Evolutionary conservation across 179 eudicot species (phyloP), one percentile per base, ranked within the genome.

Genomic region (Camellia oleifera): DNA sequence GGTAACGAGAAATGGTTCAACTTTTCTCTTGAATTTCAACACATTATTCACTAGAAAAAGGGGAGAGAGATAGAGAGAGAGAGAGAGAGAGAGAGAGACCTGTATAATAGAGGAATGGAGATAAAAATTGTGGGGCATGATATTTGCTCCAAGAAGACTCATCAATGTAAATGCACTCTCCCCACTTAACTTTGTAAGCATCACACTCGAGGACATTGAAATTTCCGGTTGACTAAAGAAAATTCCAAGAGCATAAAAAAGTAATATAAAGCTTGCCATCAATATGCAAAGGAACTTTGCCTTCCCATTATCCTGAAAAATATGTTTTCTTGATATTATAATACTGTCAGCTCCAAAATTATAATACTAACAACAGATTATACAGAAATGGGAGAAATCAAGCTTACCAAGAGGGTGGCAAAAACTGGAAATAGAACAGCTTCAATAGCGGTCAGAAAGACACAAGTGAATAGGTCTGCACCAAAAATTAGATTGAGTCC

Each of bases 61-160:
- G 78, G 63, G 76, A 79, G 82, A 82, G 73, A 72, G 80, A 78
- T n/a, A n/a, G 18, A 69, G 75, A 84, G 40, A 64, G 78, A 72
- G 76, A 79, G 80, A 78, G 18, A 69, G 75, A 84, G 78, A 96
- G 80, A 78, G 18, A 69, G 75, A 84, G 78, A 96, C 99, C 98
- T 94, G 97, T 48, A 94, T 90, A 83, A 96, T 82, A 78, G 96
- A 91, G 82, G 99, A 96, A 85, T 94, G 93, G 53, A 94, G 97
- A 87, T 92, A 96, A 84, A 96, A 91, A 78, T 92, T 92, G 86
- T 94, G 99, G 77, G 99, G 99, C 93, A 94, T 92, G 57, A 94
- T 83, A 85, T 69, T 92, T 58, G 98, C 94, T 81, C 99, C 99
- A 77, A 96, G 97, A 78, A 96, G 93, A 87, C 96, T 87, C 99